phyloP scores from a whole-genome alignment of 345 rosid species.

The Heritiera fomes region DNA sequence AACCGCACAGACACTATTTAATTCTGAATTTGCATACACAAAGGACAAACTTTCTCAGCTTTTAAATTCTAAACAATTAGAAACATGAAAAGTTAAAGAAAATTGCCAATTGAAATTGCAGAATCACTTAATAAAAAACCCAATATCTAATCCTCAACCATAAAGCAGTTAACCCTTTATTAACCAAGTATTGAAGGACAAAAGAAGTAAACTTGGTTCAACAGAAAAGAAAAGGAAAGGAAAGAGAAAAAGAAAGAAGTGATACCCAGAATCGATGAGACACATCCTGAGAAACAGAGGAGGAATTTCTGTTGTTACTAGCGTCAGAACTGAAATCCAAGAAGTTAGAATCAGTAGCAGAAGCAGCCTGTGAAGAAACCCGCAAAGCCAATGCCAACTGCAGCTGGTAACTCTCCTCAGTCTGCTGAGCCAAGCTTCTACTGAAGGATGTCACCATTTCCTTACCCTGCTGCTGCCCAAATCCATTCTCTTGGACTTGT shows the following conservation, averaged over 20 bases:
- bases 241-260: neutral
- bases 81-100: slow-evolving; percentile 3
- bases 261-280: slow-evolving; percentile 62
- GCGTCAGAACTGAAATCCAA: slow-evolving; percentile 40
- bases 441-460: slow-evolving; percentile 7
- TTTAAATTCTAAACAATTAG: neutral
- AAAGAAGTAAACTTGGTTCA: neutral
- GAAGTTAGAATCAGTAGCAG: slow-evolving; percentile 51
- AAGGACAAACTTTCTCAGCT: neutral
- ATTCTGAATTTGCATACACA: neutral
- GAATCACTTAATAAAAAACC: neutral
- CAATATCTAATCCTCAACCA: neutral
- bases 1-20: neutral
- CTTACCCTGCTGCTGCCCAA: neutral
- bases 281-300: slow-evolving; percentile 37
- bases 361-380: slow-evolving; percentile 47
- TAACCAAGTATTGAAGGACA: neutral
- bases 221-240: neutral
- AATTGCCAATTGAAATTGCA: neutral
- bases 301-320: slow-evolving; percentile 19
- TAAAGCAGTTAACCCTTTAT: neutral
- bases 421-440: slow-evolving; percentile 58
- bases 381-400: slow-evolving; percentile 57
- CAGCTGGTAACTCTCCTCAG: slow-evolving; percentile 61
- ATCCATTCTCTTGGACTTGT: neutral